Conservation (phyloP, 2,329 filamentous ascomycete species). For the Paraphoma sp. region DNA sequence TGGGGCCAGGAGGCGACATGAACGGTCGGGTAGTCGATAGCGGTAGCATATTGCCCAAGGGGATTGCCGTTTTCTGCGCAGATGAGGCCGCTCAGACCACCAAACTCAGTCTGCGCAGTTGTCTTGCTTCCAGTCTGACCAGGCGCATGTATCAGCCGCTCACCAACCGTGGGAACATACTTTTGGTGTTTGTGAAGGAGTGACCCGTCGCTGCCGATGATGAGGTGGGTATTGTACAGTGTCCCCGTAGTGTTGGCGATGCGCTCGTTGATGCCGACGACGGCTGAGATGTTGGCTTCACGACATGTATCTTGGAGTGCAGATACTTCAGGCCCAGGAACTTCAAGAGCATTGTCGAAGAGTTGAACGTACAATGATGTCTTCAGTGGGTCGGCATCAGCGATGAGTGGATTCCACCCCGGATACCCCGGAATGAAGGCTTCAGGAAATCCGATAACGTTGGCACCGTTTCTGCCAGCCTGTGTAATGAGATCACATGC, state of each 20-base stretch:
- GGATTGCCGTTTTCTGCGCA: slow-evolving; percentile 5
- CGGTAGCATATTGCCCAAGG: neutral
- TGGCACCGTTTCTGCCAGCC: neutral
- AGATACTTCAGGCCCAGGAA: neutral
- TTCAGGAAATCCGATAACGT: neutral
- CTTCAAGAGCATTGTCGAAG: slow-evolving; percentile 2
- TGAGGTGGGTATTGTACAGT: slow-evolving; percentile 1
- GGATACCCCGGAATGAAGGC: neutral
- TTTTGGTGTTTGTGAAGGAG: slow-evolving; percentile 5
- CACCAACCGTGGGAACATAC: neutral
- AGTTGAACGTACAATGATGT: slow-evolving; percentile 1
- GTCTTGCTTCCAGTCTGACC: slow-evolving; percentile 2
- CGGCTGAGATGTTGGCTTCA: neutral
- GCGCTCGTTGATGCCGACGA: slow-evolving; percentile 7
- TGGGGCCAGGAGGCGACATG: slow-evolving; percentile 2
- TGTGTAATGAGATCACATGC: neutral
- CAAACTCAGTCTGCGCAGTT: neutral
- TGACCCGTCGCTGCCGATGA: neutral
- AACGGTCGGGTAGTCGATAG: neutral
- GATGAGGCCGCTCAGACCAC: neutral
- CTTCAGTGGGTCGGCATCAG: neutral
- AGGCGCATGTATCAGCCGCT: slow-evolving; percentile 1
- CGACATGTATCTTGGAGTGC: neutral
- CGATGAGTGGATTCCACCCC: neutral
- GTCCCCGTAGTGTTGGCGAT: slow-evolving; percentile 1